These are phyloP conservation scores for Gentiana macrophylla DNA, from an alignment of 257 asterid genomes.

Conservation along the genomic window DNA sequence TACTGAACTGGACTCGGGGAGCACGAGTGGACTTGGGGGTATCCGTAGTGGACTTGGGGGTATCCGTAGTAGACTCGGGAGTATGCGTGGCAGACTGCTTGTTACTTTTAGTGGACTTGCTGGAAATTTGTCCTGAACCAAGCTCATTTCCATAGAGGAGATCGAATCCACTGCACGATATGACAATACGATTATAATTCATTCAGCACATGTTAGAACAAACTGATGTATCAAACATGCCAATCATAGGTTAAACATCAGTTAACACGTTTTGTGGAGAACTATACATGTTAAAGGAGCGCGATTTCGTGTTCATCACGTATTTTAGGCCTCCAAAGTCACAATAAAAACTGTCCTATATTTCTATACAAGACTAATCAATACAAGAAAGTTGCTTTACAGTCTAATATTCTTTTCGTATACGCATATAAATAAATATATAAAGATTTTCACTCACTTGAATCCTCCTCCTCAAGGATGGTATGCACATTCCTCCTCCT, in stretches of 20 bases:
- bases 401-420: not conserved
- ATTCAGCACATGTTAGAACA: constrained; percentile 1
- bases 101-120: constrained; percentile 34
- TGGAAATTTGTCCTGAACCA: constrained; percentile 11
- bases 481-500: no score
- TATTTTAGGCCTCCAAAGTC: not conserved
- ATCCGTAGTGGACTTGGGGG: constrained; percentile 51
- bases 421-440: no score
- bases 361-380: not conserved
- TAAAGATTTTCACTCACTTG: no score
- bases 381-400: not conserved
- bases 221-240: not conserved
- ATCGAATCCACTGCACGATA: constrained; percentile 19
- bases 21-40: constrained; percentile 10
- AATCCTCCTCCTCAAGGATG: no score
- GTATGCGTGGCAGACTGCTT: no score
- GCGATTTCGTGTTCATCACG: not conserved
- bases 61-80: not conserved
- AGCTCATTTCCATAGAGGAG: constrained; percentile 11
- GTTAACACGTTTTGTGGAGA: not conserved
- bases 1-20: no score
- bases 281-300: not conserved
- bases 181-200: constrained; percentile 12
- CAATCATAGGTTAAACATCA: constrained; percentile 2
- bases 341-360: not conserved